Evolutionary conservation across 179 eudicot genomes (phyloP), one percentile per base, ranked within the genome.

Genomic region (Actinidia arguta): DNA sequence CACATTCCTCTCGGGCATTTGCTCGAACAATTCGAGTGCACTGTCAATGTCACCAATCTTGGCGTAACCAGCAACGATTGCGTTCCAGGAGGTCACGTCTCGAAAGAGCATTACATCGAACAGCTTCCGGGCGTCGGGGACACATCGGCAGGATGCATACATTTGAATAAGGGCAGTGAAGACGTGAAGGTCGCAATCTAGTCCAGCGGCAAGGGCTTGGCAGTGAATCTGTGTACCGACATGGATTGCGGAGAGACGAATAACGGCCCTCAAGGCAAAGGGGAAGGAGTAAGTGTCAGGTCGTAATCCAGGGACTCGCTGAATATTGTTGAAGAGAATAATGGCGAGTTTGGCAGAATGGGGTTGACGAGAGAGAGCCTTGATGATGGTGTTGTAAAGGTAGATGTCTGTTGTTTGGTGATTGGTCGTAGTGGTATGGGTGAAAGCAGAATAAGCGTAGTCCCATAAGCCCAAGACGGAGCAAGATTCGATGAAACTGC

Each of bases 261-360:
- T 74, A 48, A 63, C 91, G n/a, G 94, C 92, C 83, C 86, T 90
- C 18, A 90, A 84, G 24, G 84, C 85, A 50, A 85, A 87, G 27
- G 91, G 90, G 46, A 90, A 78, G 42, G 92, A 82, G 82, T 88
- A 87, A 52, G 80, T 63, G 85, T 91, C 92, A 18, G 92, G 90
- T 12, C 66, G 67, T 61, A 91, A 83, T 50, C 90, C 86, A 22
- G 81, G 31, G 39, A 77, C 75, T 52, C 82, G 69, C n/a, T 14
- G 80, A 27, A 91, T 71, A 6, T 59, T 46, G 67, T 79, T 83
- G 39, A 82, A 90, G 14, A 91, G 78, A 66, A 79, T 48, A 81
- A 90, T 72, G 61, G 91, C 85, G 6, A 84, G 78, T 69, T 73
- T 62, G 44, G 89, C 83, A 54, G 87, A 76, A 64, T 80, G 75